These are phyloP conservation scores for Penicillium sp. DNA, from an alignment of 2,329 filamentous ascomycete species.

Conservation along the genomic window DNA sequence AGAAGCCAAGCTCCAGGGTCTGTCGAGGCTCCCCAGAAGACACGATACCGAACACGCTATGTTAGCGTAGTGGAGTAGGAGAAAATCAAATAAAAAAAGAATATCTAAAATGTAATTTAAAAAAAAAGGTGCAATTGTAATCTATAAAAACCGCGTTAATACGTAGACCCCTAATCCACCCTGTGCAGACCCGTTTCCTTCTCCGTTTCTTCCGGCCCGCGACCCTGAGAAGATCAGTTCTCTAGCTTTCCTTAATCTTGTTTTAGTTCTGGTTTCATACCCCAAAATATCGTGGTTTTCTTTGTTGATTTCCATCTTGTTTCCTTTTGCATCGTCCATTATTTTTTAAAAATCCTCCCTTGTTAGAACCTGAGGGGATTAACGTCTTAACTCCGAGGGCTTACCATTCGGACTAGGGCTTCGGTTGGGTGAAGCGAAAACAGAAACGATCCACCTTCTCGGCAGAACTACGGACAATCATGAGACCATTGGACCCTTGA, in stretches of 20 bases:
- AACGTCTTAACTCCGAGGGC: conserved; percentile 5
- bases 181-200: conserved; percentile 27
- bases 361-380: not conserved
- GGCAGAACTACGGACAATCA: conserved; percentile 24
- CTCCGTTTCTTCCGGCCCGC: conserved; percentile 27
- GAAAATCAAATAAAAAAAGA: conserved; percentile 2
- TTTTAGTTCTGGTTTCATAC: not conserved
- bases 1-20: conserved; percentile 29
- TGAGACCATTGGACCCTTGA: conserved; percentile 11
- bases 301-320: not conserved
- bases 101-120: not conserved
- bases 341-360: not conserved
- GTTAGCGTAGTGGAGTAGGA: conserved; percentile 18
- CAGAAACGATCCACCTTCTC: conserved; percentile 13
- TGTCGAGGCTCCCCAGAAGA: conserved; percentile 23
- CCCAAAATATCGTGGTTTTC: not conserved
- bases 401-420: conserved; percentile 26
- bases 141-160: conserved; percentile 3
- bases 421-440: conserved; percentile 23
- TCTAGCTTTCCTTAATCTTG: not conserved
- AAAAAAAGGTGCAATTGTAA: conserved; percentile 1
- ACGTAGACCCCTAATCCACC: conserved; percentile 22
- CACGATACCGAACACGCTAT: conserved; percentile 16
- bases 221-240: conserved; percentile 17
- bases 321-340: not conserved